Percentiles rank a stretch among this genome's conserved stretches.
phyloP scores from a whole-genome alignment of 148 eudicot genomes.

The Rhododendron griersonianum region DNA sequence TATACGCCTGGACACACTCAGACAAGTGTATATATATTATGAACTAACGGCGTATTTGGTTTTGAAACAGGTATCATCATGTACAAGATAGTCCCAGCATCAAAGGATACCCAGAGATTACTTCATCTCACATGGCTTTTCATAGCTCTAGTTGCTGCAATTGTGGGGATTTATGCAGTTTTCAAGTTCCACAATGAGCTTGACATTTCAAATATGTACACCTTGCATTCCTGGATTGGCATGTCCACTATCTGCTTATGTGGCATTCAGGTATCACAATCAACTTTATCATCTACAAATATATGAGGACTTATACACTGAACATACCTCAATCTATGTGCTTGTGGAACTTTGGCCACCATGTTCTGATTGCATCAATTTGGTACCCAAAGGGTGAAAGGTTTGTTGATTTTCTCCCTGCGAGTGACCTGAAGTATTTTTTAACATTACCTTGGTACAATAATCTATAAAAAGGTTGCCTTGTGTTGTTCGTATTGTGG shows the following conservation, averaged over 20 bases:
- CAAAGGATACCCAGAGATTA: conserved; percentile 25
- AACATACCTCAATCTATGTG: neutral
- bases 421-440: no score
- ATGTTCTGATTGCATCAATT: neutral
- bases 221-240: conserved; percentile 65
- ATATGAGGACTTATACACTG: neutral
- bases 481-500: neutral
- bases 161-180: conserved; percentile 48
- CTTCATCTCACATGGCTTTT: conserved; percentile 40
- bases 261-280: conserved; percentile 39
- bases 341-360: neutral
- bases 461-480: neutral
- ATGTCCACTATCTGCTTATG: conserved; percentile 41
- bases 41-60: neutral
- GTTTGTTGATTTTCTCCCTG: no score
- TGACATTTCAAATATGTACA: conserved; percentile 26
- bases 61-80: conserved; percentile 43
- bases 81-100: conserved; percentile 43
- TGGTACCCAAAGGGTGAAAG: neutral
- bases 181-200: conserved; percentile 45
- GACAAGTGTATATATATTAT: neutral
- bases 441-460: neutral
- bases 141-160: conserved; percentile 33
- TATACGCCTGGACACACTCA: neutral
- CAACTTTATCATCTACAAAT: neutral